These are phyloP conservation scores for Globisporangium takayamanum DNA, from an alignment of 352 stramenopile species.

Conservation along the genomic window DNA sequence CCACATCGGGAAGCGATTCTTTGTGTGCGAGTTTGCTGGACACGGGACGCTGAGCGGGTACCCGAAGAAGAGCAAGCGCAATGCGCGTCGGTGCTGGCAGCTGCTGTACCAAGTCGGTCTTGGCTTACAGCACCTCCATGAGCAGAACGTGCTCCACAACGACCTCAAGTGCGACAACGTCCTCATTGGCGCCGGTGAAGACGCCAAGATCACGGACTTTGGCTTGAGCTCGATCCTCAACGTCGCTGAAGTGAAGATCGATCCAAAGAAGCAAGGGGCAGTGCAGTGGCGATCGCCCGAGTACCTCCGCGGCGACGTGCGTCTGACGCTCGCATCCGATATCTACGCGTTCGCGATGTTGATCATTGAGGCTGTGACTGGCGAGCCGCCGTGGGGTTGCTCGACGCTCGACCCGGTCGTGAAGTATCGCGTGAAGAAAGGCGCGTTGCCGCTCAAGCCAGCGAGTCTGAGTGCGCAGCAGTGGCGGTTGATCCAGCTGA, in stretches of 20 bases:
- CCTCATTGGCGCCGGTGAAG: neutral
- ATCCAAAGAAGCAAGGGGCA: neutral
- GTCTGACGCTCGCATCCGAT: slow-evolving; percentile 11
- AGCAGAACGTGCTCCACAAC: neutral
- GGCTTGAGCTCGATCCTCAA: neutral
- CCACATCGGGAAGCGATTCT: neutral
- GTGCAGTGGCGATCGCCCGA: neutral
- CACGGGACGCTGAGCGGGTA: neutral
- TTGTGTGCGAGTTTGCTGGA: slow-evolving; percentile 2
- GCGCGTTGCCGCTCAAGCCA: neutral
- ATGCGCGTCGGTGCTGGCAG: neutral
- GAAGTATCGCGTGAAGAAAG: slow-evolving; percentile 3
- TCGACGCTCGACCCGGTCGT: slow-evolving; percentile 1
- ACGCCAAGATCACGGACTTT: slow-evolving; percentile 2
- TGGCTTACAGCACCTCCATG: neutral
- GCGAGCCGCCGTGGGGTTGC: slow-evolving; percentile 7
- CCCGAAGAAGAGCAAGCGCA: neutral
- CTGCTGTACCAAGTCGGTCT: neutral
- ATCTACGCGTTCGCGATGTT: slow-evolving; percentile 22
- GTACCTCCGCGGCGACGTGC: neutral
- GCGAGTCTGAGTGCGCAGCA: neutral
- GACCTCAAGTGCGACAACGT: slow-evolving; percentile 11
- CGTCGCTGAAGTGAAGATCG: neutral
- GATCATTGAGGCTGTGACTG: slow-evolving; percentile 17
- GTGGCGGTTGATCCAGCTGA: slow-evolving; percentile 15